These are phyloP conservation scores for Phaffomyces thermotolerans DNA, from an alignment of 805 yeast genomes.

Conservation along the genomic window DNA sequence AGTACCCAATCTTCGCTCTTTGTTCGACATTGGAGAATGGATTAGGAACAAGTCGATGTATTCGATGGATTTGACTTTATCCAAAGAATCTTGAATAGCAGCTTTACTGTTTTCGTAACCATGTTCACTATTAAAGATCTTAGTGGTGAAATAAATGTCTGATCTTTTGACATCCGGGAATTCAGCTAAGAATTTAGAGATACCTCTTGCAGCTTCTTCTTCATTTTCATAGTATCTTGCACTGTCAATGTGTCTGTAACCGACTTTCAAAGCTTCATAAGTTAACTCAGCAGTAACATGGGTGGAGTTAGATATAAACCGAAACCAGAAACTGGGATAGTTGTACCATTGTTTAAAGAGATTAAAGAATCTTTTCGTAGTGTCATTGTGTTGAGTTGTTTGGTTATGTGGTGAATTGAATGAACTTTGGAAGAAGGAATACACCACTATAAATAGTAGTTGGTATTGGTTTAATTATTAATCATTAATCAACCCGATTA, in stretches of 20 bases:
- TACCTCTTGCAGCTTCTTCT: conserved; percentile 57
- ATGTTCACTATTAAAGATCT: conserved; percentile 15
- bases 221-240: conserved; percentile 65
- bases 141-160: conserved; percentile 31
- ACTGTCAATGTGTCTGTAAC: conserved; percentile 67
- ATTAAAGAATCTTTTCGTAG: too few relatives aligned
- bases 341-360: neutral
- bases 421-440: too few relatives aligned
- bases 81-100: conserved; percentile 50
- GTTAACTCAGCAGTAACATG: conserved; percentile 24
- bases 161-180: conserved; percentile 46
- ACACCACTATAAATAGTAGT: too few relatives aligned
- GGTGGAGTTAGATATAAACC: conserved; percentile 9
- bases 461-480: too few relatives aligned
- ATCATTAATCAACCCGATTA: too few relatives aligned
- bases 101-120: conserved; percentile 47
- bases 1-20: conserved; percentile 45
- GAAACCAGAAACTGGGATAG: conserved; percentile 7
- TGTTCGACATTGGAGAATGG: conserved; percentile 53
- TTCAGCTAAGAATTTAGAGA: conserved; percentile 42
- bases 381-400: too few relatives aligned
- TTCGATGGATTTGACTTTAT: conserved; percentile 40
- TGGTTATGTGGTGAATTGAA: too few relatives aligned
- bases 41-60: conserved; percentile 67
- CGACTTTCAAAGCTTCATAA: conserved; percentile 50